Evolutionary conservation across 1,139 yeast genomes (phyloP).

Genomic region (Candida tropicalis): DNA sequence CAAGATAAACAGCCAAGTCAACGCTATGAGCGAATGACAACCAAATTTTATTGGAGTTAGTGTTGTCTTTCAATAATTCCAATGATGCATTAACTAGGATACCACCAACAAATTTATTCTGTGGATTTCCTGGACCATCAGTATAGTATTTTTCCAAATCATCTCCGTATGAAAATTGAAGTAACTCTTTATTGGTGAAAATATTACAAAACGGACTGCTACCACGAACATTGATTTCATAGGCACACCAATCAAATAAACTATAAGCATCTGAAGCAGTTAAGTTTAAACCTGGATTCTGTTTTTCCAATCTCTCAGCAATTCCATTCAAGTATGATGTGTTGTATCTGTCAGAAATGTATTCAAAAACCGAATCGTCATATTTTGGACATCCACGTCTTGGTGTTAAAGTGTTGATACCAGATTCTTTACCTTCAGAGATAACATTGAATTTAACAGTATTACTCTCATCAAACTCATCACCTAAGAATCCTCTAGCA

Average conservation of each 20-base stretch:
- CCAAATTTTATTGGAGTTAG: constrained; percentile 32
- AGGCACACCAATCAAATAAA: constrained; percentile 52
- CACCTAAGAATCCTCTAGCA: constrained; percentile 37
- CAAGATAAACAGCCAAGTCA: constrained; percentile 50
- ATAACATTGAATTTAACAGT: constrained; percentile 23
- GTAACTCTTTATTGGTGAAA: constrained; percentile 53
- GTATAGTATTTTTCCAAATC: constrained; percentile 51
- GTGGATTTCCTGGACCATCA: constrained; percentile 50
- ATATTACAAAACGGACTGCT: constrained; percentile 51
- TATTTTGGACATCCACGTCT: constrained; percentile 28
- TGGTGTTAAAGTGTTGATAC: constrained; percentile 33
- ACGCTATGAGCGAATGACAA: constrained; percentile 64
- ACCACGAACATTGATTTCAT: constrained; percentile 54
- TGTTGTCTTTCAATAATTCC: constrained; percentile 36
- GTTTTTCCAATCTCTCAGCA: constrained; percentile 38
- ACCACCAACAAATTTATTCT: constrained; percentile 35
- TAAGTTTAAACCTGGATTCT: constrained; percentile 43
- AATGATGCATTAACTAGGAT: constrained; percentile 52
- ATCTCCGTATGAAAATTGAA: constrained; percentile 43
- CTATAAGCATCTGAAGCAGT: constrained; percentile 42
- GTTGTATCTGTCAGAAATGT: constrained; percentile 19
- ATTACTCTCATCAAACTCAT: constrained; percentile 21
- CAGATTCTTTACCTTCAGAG: constrained; percentile 27
- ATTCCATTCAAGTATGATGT: constrained; percentile 39
- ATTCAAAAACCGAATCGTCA: constrained; percentile 17